These are phyloP conservation scores for Graphium sp. DNA, from an alignment of 2,329 filamentous ascomycete genomes.

Conservation along the genomic window DNA sequence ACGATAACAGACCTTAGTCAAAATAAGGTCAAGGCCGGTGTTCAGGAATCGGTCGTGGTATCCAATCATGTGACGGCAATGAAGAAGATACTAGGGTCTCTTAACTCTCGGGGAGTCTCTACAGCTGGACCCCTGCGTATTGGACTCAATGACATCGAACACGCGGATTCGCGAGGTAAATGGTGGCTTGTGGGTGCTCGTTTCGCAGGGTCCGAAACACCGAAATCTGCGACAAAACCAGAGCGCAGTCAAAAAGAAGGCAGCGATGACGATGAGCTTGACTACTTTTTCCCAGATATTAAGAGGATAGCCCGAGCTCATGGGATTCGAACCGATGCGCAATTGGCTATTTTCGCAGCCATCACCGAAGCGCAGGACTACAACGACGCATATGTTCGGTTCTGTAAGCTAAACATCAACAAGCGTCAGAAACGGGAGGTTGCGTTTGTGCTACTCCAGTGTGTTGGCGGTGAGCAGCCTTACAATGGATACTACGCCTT, in stretches of 20 bases:
- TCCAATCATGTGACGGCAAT: constrained; percentile 76
- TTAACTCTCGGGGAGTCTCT: constrained; percentile 51
- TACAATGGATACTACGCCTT: constrained; percentile 93
- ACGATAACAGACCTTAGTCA: constrained; percentile 91
- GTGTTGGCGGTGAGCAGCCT: constrained; percentile 61
- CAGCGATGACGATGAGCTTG: constrained; percentile 26
- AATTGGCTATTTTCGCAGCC: constrained; percentile 82
- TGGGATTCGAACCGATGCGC: constrained; percentile 73
- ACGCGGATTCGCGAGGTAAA: constrained; percentile 76
- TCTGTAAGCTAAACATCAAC: constrained; percentile 72
- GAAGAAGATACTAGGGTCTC: constrained; percentile 69
- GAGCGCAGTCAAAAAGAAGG: too few relatives aligned
- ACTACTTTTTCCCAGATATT: constrained; percentile 46
- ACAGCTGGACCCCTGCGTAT: constrained; percentile 70
- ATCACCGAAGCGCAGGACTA: constrained; percentile 75
- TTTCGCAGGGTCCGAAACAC: constrained; percentile 33
- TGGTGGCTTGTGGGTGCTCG: constrained; percentile 99
- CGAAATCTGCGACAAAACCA: too few relatives aligned
- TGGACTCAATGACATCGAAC: constrained; percentile 63
- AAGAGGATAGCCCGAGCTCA: constrained; percentile 58
- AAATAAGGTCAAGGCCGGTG: constrained; percentile 68
- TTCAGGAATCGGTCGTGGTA: constrained; percentile 51
- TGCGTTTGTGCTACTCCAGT: constrained; percentile 74
- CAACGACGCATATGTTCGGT: constrained; percentile 65
- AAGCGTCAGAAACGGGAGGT: constrained; percentile 76